Percentiles rank a stretch among this genome's conserved stretches.
These are phyloP conservation scores for Cryptococcus sp. DNA, from an alignment of 1,284 basidiomycete species.

Conservation along the genomic window DNA sequence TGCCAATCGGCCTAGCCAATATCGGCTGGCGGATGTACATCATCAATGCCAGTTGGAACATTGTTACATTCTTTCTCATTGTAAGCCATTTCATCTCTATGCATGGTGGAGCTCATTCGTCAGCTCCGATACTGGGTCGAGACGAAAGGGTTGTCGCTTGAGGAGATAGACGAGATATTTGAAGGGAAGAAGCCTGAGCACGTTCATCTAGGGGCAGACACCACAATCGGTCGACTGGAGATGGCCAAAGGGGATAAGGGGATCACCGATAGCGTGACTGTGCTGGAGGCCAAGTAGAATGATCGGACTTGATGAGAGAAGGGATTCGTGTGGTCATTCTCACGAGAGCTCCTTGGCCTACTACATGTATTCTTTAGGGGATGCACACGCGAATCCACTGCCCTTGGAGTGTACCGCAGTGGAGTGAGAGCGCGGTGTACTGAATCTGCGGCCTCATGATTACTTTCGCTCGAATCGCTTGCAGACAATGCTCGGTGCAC, in stretches of 20 bases:
- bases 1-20: slow-evolving; percentile 19
- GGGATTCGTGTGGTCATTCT: too few species aligned
- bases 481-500: too few species aligned
- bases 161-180: slow-evolving; percentile 24
- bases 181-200: slow-evolving; percentile 7
- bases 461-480: too few species aligned
- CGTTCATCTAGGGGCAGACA: background rate
- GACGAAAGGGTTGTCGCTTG: slow-evolving; percentile 14
- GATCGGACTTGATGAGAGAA: too few species aligned
- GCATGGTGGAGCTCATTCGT: background rate
- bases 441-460: too few species aligned
- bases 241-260: background rate
- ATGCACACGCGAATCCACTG: too few species aligned
- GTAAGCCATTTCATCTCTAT: slow-evolving; percentile 11
- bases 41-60: slow-evolving; percentile 19
- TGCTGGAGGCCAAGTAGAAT: background rate
- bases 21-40: slow-evolving; percentile 26
- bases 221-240: background rate
- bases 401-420: too few species aligned
- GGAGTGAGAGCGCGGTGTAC: too few species aligned
- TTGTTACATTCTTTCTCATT: slow-evolving; percentile 14
- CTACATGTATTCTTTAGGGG: too few species aligned
- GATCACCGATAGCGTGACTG: background rate
- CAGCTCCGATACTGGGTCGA: slow-evolving; percentile 13
- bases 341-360: too few species aligned